These are phyloP conservation scores for Lactarius deliciosus DNA, from an alignment of 768 basidiomycete genomes.

Conservation along the genomic window DNA sequence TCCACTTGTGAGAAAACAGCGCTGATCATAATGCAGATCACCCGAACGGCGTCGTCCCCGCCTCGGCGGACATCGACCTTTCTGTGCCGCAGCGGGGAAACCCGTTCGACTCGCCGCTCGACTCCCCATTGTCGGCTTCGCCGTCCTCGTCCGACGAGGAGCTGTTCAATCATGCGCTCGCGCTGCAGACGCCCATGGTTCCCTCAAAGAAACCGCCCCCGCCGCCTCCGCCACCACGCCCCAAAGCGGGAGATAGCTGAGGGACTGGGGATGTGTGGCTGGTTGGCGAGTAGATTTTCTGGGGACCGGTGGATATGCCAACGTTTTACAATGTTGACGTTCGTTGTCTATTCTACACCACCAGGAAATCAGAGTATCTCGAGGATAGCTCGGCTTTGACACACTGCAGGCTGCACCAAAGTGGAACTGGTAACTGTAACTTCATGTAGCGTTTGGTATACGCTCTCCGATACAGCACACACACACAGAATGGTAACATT, in stretches of 20 bases:
- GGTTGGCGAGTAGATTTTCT: background rate
- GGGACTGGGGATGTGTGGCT: background rate
- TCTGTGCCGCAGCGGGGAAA: slow-evolving; percentile 41
- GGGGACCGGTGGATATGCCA: background rate
- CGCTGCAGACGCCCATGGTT: slow-evolving; percentile 66
- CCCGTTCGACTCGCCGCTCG: slow-evolving; percentile 70
- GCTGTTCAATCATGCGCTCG: slow-evolving; percentile 66
- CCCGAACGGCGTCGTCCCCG: slow-evolving; percentile 55
- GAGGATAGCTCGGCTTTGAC: no score
- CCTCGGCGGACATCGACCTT: slow-evolving; percentile 39
- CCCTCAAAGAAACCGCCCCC: slow-evolving; percentile 38
- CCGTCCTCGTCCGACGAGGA: slow-evolving; percentile 87
- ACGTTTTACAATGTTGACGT: background rate
- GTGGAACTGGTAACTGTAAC: no score
- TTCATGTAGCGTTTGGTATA: no score
- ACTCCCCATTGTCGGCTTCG: slow-evolving; percentile 68
- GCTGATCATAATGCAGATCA: slow-evolving; percentile 42
- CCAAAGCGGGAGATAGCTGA: slow-evolving; percentile 20
- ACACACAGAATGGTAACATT: no score
- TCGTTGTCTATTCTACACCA: no score
- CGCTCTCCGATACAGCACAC: no score
- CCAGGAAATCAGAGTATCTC: background rate
- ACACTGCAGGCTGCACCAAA: no score
- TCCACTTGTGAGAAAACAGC: background rate
- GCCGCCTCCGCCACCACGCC: slow-evolving; percentile 33